Conservation (phyloP, 768 basidiomycete species). For the Candolleomyces eurysporus region DNA sequence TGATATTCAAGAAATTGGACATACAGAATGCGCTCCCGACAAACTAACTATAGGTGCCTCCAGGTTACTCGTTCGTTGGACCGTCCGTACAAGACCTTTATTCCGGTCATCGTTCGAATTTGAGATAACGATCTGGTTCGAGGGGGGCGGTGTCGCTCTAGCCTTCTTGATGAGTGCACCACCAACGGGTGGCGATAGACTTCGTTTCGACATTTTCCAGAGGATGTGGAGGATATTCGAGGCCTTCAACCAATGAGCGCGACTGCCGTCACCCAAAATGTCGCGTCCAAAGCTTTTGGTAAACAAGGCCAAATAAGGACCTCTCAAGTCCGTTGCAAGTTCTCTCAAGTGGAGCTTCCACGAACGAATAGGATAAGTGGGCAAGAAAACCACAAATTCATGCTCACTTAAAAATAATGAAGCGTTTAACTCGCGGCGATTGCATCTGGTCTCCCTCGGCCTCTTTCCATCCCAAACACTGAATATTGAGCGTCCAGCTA, state of each 20-base stretch:
- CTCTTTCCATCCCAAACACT: too few species aligned
- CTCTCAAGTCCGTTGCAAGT: neutral
- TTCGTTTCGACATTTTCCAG: constrained; percentile 68
- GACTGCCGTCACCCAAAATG: neutral
- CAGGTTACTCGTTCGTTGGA: constrained; percentile 90
- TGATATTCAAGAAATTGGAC: constrained; percentile 18
- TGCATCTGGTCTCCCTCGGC: too few species aligned
- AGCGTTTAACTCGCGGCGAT: too few species aligned
- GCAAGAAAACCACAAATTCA: too few species aligned
- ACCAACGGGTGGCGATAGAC: constrained; percentile 47
- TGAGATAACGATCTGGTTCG: constrained; percentile 75
- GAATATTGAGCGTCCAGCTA: too few species aligned
- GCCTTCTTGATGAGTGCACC: constrained; percentile 66
- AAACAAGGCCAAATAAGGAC: neutral
- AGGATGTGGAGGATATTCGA: neutral
- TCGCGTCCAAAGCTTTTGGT: constrained; percentile 2
- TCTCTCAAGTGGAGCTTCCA: too few species aligned
- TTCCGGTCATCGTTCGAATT: constrained; percentile 68
- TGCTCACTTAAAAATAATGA: too few species aligned
- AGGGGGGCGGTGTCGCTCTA: constrained; percentile 45
- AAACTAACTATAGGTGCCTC: constrained; percentile 94
- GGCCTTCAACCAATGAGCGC: neutral
- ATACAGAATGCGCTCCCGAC: constrained; percentile 80
- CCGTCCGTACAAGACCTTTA: constrained; percentile 78
- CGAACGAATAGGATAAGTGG: too few species aligned